Evolutionary conservation across 2,329 filamentous ascomycete genomes (phyloP), one percentile per base, ranked within the genome.

Genomic region (Fusarium globosum): DNA sequence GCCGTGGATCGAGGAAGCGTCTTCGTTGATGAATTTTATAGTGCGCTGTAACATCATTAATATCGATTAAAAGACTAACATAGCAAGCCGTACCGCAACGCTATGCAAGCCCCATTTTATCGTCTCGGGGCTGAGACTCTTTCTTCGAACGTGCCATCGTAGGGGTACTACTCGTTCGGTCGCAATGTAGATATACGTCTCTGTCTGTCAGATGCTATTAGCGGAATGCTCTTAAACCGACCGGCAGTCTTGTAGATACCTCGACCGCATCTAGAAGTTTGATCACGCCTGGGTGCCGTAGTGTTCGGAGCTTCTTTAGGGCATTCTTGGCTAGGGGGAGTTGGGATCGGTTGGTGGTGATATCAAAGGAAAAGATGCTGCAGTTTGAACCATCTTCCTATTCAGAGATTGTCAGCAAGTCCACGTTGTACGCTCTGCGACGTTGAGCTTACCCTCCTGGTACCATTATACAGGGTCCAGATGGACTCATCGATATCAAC

Each of bases 351-450:
- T 97, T 96, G 65, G 93, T 87, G 68, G 88, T 88, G 63, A 97
- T 89, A 81, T 99, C 96, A 86, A 99, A 99, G 76, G 95, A 94
- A 85, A 99, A 97, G 75, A 99, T 95, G 85, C 95, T 98, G 84
- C 96, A 99, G 78, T 94, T 91, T 8, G 95, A 97, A 39, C 94
- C 91, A 81, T 98, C 96, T 85, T 98, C 95, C 95, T 98, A 76
- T 33, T 56, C 23, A 5, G 6, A 26, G 3, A 41, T 3, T 13
- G 64, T 68, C 16, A 68, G 55, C 18, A 21, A 38, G 2, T 6
- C 21, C 10, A n/a, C 12, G 13, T 14, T 13, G 28, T 46, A 21
- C 11, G 20, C 9, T 11, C 26, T 30, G 21, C 10, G 35, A 53
- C 33, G 46, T 42, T 35, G 12, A 46, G 80, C 86, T 72, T 88